Percentiles rank a stretch among this genome's conserved stretches.
Conservation (phyloP, 2,329 filamentous ascomycete species). For the Scopulariopsis brevicaulis region DNA sequence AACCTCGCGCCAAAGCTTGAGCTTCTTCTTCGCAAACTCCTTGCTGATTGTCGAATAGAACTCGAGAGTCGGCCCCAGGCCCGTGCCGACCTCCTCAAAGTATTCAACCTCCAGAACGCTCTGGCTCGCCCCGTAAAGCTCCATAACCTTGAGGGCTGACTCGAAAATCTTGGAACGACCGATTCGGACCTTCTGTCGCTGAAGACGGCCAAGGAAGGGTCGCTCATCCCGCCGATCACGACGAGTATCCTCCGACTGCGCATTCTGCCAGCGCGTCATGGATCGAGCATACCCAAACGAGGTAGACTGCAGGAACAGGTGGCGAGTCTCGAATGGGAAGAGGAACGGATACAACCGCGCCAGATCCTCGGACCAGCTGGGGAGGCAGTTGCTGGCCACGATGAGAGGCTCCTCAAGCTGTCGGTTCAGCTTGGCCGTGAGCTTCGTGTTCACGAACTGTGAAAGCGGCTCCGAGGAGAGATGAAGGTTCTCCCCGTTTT, state of each 20-base stretch:
- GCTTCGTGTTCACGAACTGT: conserved; percentile 96
- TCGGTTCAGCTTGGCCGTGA: conserved; percentile 93
- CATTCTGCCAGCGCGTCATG: conserved; percentile 95
- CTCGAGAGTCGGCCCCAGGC: conserved; percentile 86
- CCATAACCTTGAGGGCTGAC: conserved; percentile 97
- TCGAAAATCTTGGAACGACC: conserved; percentile 90
- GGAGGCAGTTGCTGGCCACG: conserved; percentile 91
- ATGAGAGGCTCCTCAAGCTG: conserved; percentile 95
- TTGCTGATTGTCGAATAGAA: conserved; percentile 97
- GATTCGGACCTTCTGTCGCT: conserved; percentile 96
- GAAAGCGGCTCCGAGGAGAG: conserved; percentile 74
- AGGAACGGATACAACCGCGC: conserved; percentile 91
- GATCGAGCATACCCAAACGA: conserved; percentile 96
- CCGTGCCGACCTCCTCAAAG: conserved; percentile 96
- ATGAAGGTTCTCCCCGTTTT: conserved; percentile 59
- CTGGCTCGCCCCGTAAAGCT: conserved; percentile 91
- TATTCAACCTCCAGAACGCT: conserved; percentile 97
- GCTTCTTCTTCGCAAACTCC: conserved; percentile 94
- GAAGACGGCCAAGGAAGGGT: conserved; percentile 80
- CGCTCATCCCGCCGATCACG: conserved; percentile 81
- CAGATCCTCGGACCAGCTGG: conserved; percentile 91
- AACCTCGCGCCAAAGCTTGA: conserved; percentile 92
- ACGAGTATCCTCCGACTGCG: conserved; percentile 71
- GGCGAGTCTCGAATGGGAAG: conserved; percentile 94
- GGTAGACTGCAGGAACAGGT: conserved; percentile 93